Percentiles rank a stretch among this genome's conserved stretches.
phyloP scores from a whole-genome alignment of 805 yeast species.

The Vanderwaltozyma tropicalis region DNA sequence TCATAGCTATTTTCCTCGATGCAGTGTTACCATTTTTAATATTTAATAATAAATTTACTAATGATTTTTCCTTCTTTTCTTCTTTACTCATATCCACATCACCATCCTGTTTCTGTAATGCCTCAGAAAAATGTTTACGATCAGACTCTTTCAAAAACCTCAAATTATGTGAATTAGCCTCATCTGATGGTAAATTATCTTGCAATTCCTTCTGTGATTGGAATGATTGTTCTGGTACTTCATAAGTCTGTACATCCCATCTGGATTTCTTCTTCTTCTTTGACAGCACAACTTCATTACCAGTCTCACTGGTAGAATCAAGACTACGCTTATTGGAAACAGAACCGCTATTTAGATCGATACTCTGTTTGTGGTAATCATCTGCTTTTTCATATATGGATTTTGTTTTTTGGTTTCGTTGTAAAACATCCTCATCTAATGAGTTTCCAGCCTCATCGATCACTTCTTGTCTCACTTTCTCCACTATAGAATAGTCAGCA shows the following conservation, averaged over 20 bases:
- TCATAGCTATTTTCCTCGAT: slow-evolving; percentile 57
- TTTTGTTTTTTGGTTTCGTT: slow-evolving; percentile 18
- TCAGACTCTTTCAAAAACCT: slow-evolving; percentile 66
- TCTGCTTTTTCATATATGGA: slow-evolving; percentile 32
- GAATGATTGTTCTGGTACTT: slow-evolving; percentile 42
- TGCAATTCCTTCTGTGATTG: slow-evolving; percentile 22
- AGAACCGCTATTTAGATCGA: too few relatives aligned
- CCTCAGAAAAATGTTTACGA: slow-evolving; percentile 55
- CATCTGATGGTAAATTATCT: slow-evolving; percentile 38
- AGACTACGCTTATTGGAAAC: too few relatives aligned
- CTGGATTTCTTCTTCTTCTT: slow-evolving; percentile 22
- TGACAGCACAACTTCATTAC: slow-evolving; percentile 14
- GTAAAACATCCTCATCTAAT: slow-evolving; percentile 25
- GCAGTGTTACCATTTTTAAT: slow-evolving; percentile 71
- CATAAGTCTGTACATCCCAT: slow-evolving; percentile 34
- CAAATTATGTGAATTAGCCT: slow-evolving; percentile 57
- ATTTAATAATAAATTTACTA: slow-evolving; percentile 53
- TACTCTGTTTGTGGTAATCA: slow-evolving; percentile 40
- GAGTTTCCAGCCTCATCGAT: slow-evolving; percentile 17
- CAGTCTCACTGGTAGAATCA: too few relatives aligned
- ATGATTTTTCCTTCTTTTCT: slow-evolving; percentile 49
- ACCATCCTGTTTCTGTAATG: slow-evolving; percentile 29
- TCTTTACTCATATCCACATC: slow-evolving; percentile 32
- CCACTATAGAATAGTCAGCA: slow-evolving; percentile 34
- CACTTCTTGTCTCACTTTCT: slow-evolving; percentile 22